Percentiles rank a stretch among this genome's conserved stretches.
These are phyloP conservation scores for Cordyceps cateniannulata DNA, from an alignment of 2,329 filamentous ascomycete species.

Conservation along the genomic window DNA sequence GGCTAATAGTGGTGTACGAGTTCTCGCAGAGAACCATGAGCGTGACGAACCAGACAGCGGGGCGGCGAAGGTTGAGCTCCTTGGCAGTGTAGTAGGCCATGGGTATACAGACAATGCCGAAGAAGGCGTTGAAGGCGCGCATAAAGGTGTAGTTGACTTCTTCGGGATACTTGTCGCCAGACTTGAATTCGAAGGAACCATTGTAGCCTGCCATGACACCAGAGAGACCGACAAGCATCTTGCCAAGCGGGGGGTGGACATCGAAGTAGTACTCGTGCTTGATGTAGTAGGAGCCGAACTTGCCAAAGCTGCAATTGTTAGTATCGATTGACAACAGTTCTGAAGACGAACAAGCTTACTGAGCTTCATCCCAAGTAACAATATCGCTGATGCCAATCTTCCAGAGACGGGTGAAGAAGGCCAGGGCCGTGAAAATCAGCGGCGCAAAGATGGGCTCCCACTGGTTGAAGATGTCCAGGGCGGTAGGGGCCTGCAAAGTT, in stretches of 20 bases:
- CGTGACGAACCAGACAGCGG: constrained; percentile 89
- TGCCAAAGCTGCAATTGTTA: constrained; percentile 62
- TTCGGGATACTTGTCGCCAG: constrained; percentile 87
- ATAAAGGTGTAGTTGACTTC: constrained; percentile 98
- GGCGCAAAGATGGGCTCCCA: constrained; percentile 58
- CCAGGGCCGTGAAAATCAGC: constrained; percentile 53
- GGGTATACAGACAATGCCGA: constrained; percentile 87
- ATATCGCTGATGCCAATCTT: constrained; percentile 64
- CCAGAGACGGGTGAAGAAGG: constrained; percentile 61
- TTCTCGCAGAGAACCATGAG: constrained; percentile 98
- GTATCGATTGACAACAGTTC: constrained; percentile 12
- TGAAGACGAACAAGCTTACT: constrained; percentile 37
- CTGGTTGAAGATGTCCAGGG: constrained; percentile 57
- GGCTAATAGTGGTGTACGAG: constrained; percentile 97
- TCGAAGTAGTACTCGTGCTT: constrained; percentile 98
- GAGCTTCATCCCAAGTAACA: constrained; percentile 62
- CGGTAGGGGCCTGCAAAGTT: constrained; percentile 40
- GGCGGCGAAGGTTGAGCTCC: constrained; percentile 78
- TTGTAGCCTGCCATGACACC: constrained; percentile 97
- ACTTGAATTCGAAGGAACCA: constrained; percentile 99
- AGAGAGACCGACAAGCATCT: constrained; percentile 95
- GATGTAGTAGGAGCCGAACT: constrained; percentile 98
- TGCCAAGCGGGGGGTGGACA: constrained; percentile 89
- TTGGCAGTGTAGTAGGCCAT: constrained; percentile 92
- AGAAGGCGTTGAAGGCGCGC: constrained; percentile 94